Evolutionary conservation across 2,329 filamentous ascomycete species (phyloP).

Genomic region (Didymella pinodella): DNA sequence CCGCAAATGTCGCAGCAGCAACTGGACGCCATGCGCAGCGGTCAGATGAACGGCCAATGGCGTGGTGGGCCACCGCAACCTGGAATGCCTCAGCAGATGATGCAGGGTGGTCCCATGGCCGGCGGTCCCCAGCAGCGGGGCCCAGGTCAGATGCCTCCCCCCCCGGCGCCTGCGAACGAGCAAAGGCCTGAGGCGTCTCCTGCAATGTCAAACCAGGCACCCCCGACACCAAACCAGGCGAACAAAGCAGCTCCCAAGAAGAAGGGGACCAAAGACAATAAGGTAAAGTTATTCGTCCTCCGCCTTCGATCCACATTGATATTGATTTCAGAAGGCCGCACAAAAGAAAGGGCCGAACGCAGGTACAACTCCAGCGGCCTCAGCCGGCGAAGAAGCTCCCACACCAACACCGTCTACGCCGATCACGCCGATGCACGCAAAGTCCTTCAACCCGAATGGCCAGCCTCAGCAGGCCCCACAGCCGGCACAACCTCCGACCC

Average conservation of each 20-base stretch:
- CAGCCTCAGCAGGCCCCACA: conserved; percentile 35
- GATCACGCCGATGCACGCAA: conserved; percentile 55
- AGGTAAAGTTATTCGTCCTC: conserved; percentile 63
- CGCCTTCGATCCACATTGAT: conserved; percentile 42
- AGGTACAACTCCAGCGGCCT: conserved; percentile 53
- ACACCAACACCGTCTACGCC: conserved; percentile 60
- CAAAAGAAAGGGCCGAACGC: conserved; percentile 52
- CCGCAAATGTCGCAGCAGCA: conserved; percentile 69
- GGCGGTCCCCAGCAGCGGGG: conserved; percentile 76
- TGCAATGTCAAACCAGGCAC: conserved; percentile 60
- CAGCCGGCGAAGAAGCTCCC: conserved; percentile 55
- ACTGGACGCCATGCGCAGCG: conserved; percentile 56
- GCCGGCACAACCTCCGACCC: conserved; percentile 44
- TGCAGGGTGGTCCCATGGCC: conserved; percentile 54
- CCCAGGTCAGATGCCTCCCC: conserved; percentile 58
- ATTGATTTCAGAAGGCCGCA: conserved; percentile 51
- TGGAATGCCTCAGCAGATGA: conserved; percentile 65
- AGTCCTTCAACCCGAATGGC: conserved; percentile 52
- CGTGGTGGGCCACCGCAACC: conserved; percentile 45
- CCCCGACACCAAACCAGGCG: conserved; percentile 76
- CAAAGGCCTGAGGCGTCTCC: conserved; percentile 59
- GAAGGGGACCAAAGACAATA: conserved; percentile 73
- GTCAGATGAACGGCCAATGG: conserved; percentile 23
- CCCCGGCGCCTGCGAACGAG: conserved; percentile 55
- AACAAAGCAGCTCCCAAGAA: conserved; percentile 81